Conservation (phyloP, 768 basidiomycete genomes). For the Cystobasidium tubakii region DNA sequence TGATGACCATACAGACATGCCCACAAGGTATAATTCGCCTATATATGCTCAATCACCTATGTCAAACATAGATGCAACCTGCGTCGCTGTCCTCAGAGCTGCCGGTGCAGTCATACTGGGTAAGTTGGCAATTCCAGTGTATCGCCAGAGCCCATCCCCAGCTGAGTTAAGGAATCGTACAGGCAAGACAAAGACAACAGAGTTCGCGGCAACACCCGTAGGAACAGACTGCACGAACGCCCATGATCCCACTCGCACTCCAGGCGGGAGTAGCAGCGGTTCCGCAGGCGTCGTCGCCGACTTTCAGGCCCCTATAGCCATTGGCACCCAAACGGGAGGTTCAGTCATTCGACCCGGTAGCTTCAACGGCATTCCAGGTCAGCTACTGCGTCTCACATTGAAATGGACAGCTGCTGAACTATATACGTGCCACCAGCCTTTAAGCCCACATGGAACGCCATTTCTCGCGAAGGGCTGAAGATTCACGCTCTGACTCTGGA, state of each 20-base stretch:
- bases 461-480: constrained; percentile 46
- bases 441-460: constrained; percentile 45
- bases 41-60: constrained; percentile 43
- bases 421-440: too few species aligned
- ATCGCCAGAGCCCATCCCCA: too few species aligned
- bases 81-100: constrained; percentile 43
- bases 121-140: too few species aligned
- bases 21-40: constrained; percentile 47
- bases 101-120: constrained; percentile 46
- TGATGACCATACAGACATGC: constrained; percentile 46
- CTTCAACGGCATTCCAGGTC: constrained; percentile 47
- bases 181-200: constrained; percentile 45
- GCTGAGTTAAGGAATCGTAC: too few species aligned
- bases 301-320: constrained; percentile 46
- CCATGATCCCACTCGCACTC: constrained; percentile 45
- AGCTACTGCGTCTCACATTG: constrained; percentile 8
- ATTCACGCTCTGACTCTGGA: constrained; percentile 1
- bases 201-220: constrained; percentile 45
- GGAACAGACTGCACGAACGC: constrained; percentile 38
- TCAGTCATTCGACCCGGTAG: constrained; percentile 47
- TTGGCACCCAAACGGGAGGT: constrained; percentile 46
- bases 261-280: constrained; percentile 48
- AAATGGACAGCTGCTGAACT: too few species aligned
- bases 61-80: constrained; percentile 44
- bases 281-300: constrained; percentile 48